Evolutionary conservation across 805 yeast genomes (phyloP), one percentile per base, ranked within the genome.

Genomic region (Candida chilensis): DNA sequence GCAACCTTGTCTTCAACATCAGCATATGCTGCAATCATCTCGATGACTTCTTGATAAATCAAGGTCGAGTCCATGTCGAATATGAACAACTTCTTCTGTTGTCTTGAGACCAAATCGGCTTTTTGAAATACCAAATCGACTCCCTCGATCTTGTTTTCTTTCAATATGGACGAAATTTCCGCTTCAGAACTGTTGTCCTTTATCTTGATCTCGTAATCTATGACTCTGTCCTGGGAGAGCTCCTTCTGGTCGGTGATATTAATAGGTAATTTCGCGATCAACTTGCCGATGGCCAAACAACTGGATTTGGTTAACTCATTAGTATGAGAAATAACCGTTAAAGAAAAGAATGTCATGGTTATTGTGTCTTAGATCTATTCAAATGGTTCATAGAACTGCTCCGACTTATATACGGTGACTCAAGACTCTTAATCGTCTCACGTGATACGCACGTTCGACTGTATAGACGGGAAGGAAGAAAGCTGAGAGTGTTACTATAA

Each of bases 61-160:
- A 92, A 61, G 0, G 99, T 92, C 0, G 96, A 87, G 60, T 92
- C 99, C 98, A 92, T 92, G 47, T 92, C 99, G 49, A 92, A 92
- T 8, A 94, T 84, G 37, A 84, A 78, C 29, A 92, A 61, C 44
- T 74, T 70, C 47, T 66, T 69, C 31, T 44, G 18, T 31, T 43
- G 37, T 31, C 70, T 45, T 5, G 36, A 27, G 5, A 25, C 31
- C 1, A 25, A 30, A 5, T 34, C 27, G 13, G 7, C 18, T 21
- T 38, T 47, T 40, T 71, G 77, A 18, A 68, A 50, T 8, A 69
- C 44, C 14, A 70, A 33, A 35, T 72, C 77, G 5, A 65, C 47
- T 5, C 45, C 48, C 4, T 39, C 40, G 11, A 51, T 38, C 10
- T 32, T 31, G n/a, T 41, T 31, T 5, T 37, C 34, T 16, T 50